phyloP scores from a whole-genome alignment of 805 yeast genomes.

The Candida quercuum region DNA sequence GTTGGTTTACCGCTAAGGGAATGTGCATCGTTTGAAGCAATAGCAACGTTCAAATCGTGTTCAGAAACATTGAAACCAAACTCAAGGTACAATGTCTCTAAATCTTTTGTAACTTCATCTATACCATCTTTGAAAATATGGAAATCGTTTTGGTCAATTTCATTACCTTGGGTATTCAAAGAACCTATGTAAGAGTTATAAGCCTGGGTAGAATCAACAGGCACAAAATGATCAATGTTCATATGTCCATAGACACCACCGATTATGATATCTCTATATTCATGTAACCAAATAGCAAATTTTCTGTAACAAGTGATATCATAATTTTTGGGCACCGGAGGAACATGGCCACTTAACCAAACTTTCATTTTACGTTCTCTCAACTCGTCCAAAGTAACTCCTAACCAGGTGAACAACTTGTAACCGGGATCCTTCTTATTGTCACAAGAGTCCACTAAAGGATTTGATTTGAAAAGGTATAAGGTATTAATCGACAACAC shows the following conservation, averaged over 20 bases:
- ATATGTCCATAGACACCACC: slow-evolving; percentile 87
- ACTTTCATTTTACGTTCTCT: slow-evolving; percentile 73
- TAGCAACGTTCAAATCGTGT: slow-evolving; percentile 22
- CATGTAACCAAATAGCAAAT: slow-evolving; percentile 76
- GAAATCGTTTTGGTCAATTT: slow-evolving; percentile 23
- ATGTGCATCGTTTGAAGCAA: slow-evolving; percentile 30
- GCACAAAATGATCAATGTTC: slow-evolving; percentile 84
- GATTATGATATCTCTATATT: slow-evolving; percentile 75
- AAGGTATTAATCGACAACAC: slow-evolving; percentile 75
- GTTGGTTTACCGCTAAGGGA: slow-evolving; percentile 60
- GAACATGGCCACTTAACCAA: slow-evolving; percentile 87
- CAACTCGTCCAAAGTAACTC: slow-evolving; percentile 65
- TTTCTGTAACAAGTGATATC: slow-evolving; percentile 71
- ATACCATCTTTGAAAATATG: slow-evolving; percentile 16
- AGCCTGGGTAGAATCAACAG: slow-evolving; percentile 66
- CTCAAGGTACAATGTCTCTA: slow-evolving; percentile 20
- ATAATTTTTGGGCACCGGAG: slow-evolving; percentile 74
- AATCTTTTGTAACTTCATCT: slow-evolving; percentile 18
- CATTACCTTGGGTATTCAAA: slow-evolving; percentile 23
- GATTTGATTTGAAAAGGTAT: slow-evolving; percentile 70
- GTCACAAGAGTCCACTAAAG: slow-evolving; percentile 79
- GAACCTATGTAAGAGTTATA: slow-evolving; percentile 35
- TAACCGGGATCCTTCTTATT: slow-evolving; percentile 73
- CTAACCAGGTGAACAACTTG: slow-evolving; percentile 71
- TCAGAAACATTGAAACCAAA: slow-evolving; percentile 17